Evolutionary conservation across 305 asterid genomes (phyloP).

Genomic region (Ajuga reptans): DNA sequence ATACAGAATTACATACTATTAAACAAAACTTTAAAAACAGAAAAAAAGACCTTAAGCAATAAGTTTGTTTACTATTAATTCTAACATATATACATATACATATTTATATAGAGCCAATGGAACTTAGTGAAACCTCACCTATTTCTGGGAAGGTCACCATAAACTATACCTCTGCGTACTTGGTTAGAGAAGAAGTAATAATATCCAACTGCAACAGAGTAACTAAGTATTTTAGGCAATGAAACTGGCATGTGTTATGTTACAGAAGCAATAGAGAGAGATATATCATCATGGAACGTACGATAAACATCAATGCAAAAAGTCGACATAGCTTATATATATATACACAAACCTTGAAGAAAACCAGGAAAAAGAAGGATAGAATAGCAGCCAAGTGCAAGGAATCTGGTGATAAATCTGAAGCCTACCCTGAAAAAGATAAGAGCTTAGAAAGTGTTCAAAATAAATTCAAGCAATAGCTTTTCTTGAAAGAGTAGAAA

Average conservation of each 20-base stretch:
- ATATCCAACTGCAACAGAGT: conserved; percentile 70
- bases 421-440: conserved; percentile 79
- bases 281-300: background rate
- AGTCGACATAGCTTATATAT: background rate
- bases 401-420: conserved; percentile 76
- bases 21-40: too few relatives aligned
- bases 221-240: background rate
- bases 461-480: background rate
- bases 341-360: conserved; percentile 63
- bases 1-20: too few relatives aligned
- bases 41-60: too few relatives aligned
- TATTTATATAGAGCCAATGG: background rate
- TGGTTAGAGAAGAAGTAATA: conserved; percentile 66
- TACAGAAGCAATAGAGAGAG: background rate
- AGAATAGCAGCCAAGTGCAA: conserved; percentile 85
- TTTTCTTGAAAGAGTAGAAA: background rate
- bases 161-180: conserved; percentile 69
- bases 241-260: background rate
- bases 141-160: conserved; percentile 89
- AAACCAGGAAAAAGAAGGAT: conserved; percentile 77
- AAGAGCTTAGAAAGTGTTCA: conserved; percentile 29
- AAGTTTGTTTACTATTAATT: too few relatives aligned
- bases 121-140: conserved; percentile 39
- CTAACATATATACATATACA: too few relatives aligned
- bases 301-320: background rate